A percentile compares a stretch with the other conserved stretches of the same genome.
Evolutionary conservation across 306 rosid species (phyloP).

Genomic region (Quillaja saponaria): DNA sequence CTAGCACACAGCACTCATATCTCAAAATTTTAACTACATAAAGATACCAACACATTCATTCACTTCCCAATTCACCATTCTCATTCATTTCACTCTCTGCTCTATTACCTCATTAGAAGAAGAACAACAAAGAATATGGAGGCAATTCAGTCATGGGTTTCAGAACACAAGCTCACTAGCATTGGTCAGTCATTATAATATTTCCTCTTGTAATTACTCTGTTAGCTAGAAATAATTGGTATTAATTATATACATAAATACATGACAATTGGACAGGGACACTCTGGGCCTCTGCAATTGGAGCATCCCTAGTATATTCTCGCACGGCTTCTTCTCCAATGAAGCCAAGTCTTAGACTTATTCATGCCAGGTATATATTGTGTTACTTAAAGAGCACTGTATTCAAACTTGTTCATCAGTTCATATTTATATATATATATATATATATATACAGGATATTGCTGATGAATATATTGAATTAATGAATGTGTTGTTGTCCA

Average conservation of each 20-base stretch:
- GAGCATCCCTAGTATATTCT: slow-evolving; percentile 64
- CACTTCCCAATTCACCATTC: slow-evolving; percentile 21
- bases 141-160: slow-evolving; percentile 69
- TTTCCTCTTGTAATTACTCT: not conserved
- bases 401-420: no score
- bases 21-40: slow-evolving; percentile 35
- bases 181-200: slow-evolving; percentile 48
- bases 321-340: slow-evolving; percentile 47
- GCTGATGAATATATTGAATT: no score
- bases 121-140: slow-evolving; percentile 50
- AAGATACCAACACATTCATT: slow-evolving; percentile 31
- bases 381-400: no score
- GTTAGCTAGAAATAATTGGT: not conserved
- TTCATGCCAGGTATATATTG: slow-evolving; percentile 96
- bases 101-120: slow-evolving; percentile 3
- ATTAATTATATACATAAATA: not conserved
- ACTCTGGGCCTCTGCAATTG: slow-evolving; percentile 78
- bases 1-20: no score
- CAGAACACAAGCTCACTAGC: slow-evolving; percentile 71
- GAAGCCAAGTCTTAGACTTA: slow-evolving; percentile 85
- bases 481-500: no score
- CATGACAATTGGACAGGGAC: slow-evolving; percentile 42
- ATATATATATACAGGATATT: no score
- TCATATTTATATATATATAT: no score
- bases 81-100: not conserved